Percentiles rank a stretch among this genome's conserved stretches.
These are phyloP conservation scores for Peniophora sp. DNA, from an alignment of 1,284 basidiomycete species.

Conservation along the genomic window DNA sequence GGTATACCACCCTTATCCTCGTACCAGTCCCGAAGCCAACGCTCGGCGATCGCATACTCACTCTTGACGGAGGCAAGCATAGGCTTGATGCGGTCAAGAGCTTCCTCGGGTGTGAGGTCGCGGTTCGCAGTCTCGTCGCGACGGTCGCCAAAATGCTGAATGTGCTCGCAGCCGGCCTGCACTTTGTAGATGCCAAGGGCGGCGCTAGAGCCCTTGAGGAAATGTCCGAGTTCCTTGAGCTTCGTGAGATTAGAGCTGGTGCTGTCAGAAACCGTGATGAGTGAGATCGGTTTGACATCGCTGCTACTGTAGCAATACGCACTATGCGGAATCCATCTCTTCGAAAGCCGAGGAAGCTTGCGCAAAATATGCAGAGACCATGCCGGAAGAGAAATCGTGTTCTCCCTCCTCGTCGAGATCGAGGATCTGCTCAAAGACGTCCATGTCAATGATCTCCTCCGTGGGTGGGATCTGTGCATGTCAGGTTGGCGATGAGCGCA, in stretches of 20 bases:
- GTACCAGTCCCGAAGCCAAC: slow-evolving; percentile 36
- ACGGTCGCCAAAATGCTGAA: slow-evolving; percentile 77
- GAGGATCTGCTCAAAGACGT: slow-evolving; percentile 78
- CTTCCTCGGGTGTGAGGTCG: slow-evolving; percentile 46
- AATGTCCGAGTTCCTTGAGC: slow-evolving; percentile 80
- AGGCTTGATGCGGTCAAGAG: slow-evolving; percentile 53
- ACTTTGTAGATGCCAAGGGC: slow-evolving; percentile 81
- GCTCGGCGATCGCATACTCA: slow-evolving; percentile 51
- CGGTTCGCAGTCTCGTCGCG: slow-evolving; percentile 41
- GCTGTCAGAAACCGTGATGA: slow-evolving; percentile 28
- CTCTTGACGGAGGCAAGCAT: slow-evolving; percentile 45
- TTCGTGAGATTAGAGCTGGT: slow-evolving; percentile 47
- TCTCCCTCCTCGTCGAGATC: slow-evolving; percentile 84
- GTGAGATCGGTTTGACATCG: not conserved
- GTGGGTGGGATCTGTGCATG: not conserved
- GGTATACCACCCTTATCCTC: slow-evolving; percentile 1
- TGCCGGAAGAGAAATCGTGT: slow-evolving; percentile 71
- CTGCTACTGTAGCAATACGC: slow-evolving; percentile 26
- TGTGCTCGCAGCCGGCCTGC: slow-evolving; percentile 78
- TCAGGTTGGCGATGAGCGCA: not conserved
- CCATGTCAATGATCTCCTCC: slow-evolving; percentile 56
- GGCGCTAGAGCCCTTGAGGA: slow-evolving; percentile 91
- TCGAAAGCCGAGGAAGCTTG: slow-evolving; percentile 73
- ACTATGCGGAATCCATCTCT: slow-evolving; percentile 78
- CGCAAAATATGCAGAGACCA: slow-evolving; percentile 76